phyloP scores from a whole-genome alignment of 768 basidiomycete genomes.

The Phlebiopsis gigantea region DNA sequence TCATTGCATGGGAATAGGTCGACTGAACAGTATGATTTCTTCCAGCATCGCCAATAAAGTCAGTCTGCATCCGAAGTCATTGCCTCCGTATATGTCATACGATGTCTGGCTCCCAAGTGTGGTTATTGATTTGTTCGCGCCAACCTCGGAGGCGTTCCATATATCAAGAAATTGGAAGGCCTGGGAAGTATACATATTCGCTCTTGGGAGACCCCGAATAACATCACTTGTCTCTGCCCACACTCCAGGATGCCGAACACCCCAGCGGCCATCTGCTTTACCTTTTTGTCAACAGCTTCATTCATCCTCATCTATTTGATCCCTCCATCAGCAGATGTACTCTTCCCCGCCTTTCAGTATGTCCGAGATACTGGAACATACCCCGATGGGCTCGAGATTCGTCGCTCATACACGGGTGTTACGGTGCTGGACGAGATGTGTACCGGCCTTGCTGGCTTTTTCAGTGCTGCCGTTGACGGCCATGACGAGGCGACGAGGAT shows the following conservation, averaged over 20 bases:
- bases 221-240: no score
- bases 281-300: background rate
- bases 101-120: no score
- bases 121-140: no score
- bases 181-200: no score
- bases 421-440: constrained; percentile 1
- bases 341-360: constrained; percentile 1
- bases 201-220: no score
- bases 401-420: constrained; percentile 1
- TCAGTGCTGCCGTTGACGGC: constrained; percentile 11
- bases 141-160: no score
- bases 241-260: background rate
- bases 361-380: constrained; percentile 6
- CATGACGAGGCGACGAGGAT: constrained; percentile 7
- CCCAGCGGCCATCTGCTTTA: background rate
- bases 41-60: no score
- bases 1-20: no score
- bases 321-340: constrained; percentile 1
- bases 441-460: constrained; percentile 6
- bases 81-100: no score
- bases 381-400: constrained; percentile 9
- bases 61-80: no score
- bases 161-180: no score
- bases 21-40: no score
- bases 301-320: background rate